A percentile compares a stretch with the other conserved stretches of the same genome.
Evolutionary conservation across 1,284 basidiomycete species (phyloP).

Genomic region (Exobasidium cylindrosporum): DNA sequence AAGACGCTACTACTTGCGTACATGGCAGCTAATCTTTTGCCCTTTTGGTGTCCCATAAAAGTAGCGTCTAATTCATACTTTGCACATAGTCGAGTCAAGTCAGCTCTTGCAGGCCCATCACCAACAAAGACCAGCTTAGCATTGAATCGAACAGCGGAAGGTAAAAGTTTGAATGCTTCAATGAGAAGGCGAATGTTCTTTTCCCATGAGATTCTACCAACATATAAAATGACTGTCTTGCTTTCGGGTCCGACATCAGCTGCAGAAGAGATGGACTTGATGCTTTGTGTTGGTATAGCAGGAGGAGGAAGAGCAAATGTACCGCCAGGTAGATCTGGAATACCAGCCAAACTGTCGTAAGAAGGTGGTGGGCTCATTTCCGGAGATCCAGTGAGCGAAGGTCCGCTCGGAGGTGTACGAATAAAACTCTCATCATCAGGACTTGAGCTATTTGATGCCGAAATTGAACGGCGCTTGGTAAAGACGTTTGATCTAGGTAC

Average conservation of each 20-base stretch:
- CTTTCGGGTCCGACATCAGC: slow-evolving; percentile 19
- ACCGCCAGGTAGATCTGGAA: slow-evolving; percentile 33
- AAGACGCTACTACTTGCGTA: slow-evolving; percentile 63
- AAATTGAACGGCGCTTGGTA: background rate
- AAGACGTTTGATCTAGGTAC: slow-evolving; percentile 10
- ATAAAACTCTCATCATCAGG: slow-evolving; percentile 51
- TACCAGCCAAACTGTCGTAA: slow-evolving; percentile 42
- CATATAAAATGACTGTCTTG: slow-evolving; percentile 56
- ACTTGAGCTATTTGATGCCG: background rate
- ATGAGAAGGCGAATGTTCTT: slow-evolving; percentile 64
- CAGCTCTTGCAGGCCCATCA: slow-evolving; percentile 61
- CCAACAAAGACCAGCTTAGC: slow-evolving; percentile 63
- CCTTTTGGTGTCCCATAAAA: slow-evolving; percentile 61
- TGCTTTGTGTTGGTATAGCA: slow-evolving; percentile 11
- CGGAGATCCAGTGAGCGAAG: slow-evolving; percentile 29
- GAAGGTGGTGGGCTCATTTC: slow-evolving; percentile 49
- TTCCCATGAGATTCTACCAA: slow-evolving; percentile 61
- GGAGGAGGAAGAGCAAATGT: slow-evolving; percentile 43
- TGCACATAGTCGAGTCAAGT: slow-evolving; percentile 59
- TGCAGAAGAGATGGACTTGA: slow-evolving; percentile 8
- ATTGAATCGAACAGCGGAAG: slow-evolving; percentile 30
- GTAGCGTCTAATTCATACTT: slow-evolving; percentile 58
- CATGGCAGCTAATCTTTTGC: slow-evolving; percentile 49
- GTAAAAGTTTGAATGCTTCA: slow-evolving; percentile 58
- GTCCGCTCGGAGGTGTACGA: slow-evolving; percentile 54